Evolutionary conservation across 1,284 basidiomycete genomes (phyloP).

Genomic region (Entoloma clypeatum): DNA sequence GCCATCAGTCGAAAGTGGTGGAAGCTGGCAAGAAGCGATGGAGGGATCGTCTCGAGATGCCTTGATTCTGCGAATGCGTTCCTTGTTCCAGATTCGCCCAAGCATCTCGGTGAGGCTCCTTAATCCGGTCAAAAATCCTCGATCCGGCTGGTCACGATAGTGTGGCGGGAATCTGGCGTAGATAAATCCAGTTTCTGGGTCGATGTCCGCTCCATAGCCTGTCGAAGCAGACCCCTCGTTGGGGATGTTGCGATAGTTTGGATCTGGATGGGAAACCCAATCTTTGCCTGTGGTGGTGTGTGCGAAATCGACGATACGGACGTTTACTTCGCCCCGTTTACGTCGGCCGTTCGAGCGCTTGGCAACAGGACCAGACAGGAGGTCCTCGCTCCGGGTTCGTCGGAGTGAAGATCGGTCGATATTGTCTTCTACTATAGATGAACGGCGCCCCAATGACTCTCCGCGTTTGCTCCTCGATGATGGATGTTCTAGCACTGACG

Average conservation of each 20-base stretch:
- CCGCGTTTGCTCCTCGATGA: slow-evolving; percentile 71
- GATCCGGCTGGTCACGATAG: slow-evolving; percentile 84
- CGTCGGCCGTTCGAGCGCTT: slow-evolving; percentile 57
- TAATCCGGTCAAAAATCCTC: slow-evolving; percentile 91
- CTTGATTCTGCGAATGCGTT: slow-evolving; percentile 68
- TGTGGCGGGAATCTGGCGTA: slow-evolving; percentile 92
- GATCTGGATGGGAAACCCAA: slow-evolving; percentile 67
- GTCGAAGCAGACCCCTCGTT: slow-evolving; percentile 55
- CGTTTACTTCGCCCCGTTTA: slow-evolving; percentile 88
- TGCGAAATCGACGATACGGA: slow-evolving; percentile 98
- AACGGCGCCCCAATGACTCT: slow-evolving; percentile 67
- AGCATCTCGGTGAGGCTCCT: slow-evolving; percentile 75
- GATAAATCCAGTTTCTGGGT: slow-evolving; percentile 74
- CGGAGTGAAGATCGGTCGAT: slow-evolving; percentile 48
- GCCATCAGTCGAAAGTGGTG: slow-evolving; percentile 61
- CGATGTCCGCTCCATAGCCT: slow-evolving; percentile 79
- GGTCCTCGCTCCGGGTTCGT: slow-evolving; percentile 73
- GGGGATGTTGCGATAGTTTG: slow-evolving; percentile 32
- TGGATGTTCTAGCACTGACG: slow-evolving; percentile 60
- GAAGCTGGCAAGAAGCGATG: slow-evolving; percentile 46
- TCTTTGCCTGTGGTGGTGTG: slow-evolving; percentile 96
- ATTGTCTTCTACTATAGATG: slow-evolving; percentile 34
- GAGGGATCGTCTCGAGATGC: slow-evolving; percentile 55
- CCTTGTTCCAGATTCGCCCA: slow-evolving; percentile 81
- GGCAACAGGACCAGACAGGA: slow-evolving; percentile 59